These are phyloP conservation scores for Solanum bulbocastanum DNA, from an alignment of 257 asterid species.

Conservation along the genomic window DNA sequence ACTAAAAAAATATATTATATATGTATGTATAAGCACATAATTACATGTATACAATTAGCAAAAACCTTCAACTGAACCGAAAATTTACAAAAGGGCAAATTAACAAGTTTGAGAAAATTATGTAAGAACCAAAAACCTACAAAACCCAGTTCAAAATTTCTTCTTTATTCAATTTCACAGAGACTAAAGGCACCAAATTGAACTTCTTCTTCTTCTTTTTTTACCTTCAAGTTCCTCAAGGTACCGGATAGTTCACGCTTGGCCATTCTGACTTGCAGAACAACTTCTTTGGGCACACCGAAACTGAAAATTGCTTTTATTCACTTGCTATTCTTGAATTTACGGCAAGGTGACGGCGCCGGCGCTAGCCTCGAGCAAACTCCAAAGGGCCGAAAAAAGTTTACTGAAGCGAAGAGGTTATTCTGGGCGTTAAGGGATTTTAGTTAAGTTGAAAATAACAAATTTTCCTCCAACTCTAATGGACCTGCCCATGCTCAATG, in stretches of 20 bases:
- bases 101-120: background rate
- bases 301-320: background rate
- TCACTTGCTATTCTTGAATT: background rate
- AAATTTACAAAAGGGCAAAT: background rate
- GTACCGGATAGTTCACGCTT: conserved; percentile 81
- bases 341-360: background rate
- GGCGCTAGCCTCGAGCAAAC: background rate
- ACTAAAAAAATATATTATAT: background rate
- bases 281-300: background rate
- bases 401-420: background rate
- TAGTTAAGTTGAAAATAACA: background rate
- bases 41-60: too few species aligned
- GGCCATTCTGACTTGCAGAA: conserved; percentile 40
- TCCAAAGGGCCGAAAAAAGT: background rate
- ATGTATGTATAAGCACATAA: background rate
- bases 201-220: background rate
- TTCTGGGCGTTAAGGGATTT: background rate
- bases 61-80: background rate
- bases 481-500: background rate
- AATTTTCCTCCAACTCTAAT: background rate
- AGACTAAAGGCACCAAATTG: background rate
- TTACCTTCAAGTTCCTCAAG: conserved; percentile 80
- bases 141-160: background rate
- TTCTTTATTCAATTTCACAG: background rate
- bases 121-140: background rate